A percentile compares a stretch with the other conserved stretches of the same genome.
Conservation (phyloP, 2,329 filamentous ascomycete genomes). For the Grosmannia serpens region DNA sequence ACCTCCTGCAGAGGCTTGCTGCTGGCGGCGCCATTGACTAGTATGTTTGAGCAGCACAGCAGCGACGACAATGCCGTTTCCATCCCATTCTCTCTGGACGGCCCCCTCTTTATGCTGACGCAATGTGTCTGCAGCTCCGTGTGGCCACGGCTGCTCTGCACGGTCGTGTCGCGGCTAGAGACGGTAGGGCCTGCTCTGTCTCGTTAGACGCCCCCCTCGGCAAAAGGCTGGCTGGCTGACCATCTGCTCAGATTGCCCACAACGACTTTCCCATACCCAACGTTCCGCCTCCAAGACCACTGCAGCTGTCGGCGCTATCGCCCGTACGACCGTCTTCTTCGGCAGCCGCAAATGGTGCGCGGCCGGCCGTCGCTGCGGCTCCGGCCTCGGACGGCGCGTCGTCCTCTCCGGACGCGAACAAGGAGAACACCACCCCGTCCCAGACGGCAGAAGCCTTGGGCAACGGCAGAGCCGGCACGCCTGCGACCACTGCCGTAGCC, state of each 20-base stretch:
- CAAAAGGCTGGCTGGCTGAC: background rate
- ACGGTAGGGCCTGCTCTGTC: slow-evolving; percentile 27
- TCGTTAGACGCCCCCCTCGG: background rate
- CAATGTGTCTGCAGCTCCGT: slow-evolving; percentile 37
- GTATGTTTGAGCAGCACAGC: slow-evolving; percentile 27
- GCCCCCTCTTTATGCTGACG: background rate
- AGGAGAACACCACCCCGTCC: slow-evolving; percentile 55
- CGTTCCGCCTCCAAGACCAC: slow-evolving; percentile 30
- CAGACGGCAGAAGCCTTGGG: slow-evolving; percentile 17
- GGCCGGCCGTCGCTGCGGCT: background rate
- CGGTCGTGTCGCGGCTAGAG: slow-evolving; percentile 57
- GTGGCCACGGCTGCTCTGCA: slow-evolving; percentile 57
- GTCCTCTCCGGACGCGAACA: slow-evolving; percentile 49
- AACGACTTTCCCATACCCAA: slow-evolving; percentile 65
- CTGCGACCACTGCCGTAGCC: slow-evolving; percentile 26
- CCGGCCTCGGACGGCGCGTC: background rate
- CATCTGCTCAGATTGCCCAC: slow-evolving; percentile 51
- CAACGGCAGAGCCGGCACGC: slow-evolving; percentile 14
- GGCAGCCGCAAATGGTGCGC: background rate
- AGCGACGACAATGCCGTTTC: background rate
- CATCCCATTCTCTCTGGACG: background rate
- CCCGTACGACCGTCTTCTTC: background rate
- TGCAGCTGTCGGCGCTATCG: slow-evolving; percentile 17
- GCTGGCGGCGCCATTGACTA: slow-evolving; percentile 41
- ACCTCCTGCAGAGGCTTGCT: slow-evolving; percentile 35